Base-by-base conservation (phyloP, 2,329 filamentous ascomycete species). In the Penicillium sp. region DNA sequence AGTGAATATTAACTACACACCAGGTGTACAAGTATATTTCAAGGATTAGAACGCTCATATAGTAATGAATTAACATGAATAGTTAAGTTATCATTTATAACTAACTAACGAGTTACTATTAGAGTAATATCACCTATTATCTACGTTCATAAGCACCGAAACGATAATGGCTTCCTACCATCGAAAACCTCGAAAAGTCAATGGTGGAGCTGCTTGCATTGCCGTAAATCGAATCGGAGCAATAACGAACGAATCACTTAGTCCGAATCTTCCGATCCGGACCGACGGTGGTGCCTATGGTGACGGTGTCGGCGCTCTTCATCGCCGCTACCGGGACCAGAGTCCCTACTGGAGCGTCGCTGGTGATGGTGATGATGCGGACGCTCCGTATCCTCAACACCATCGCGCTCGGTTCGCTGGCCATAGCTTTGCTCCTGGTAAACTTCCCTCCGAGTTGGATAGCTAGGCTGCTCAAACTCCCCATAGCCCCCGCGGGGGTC, bases 301-400 rank as follows among this genome's bases (percentile, higher is more conserved):
- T 53, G 56, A 23, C 51, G 57, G 27, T 47, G 56, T 22, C 42
- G 45, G 6, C 28, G 56, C 27, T 42, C 32, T 20, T 55, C 52
- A 45, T 58, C 52, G 40, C 53, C 51, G n/a, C 50, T 52, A 13
- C 56, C 53, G 40, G 60, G 62, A 20, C 46, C 48, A 29, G 61
- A 62, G 11, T 42, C 41, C 40, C 41, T 22, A 11, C 56, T 55
- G 14, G 56, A 51, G 31, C 58, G 54, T 39, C 59, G 50, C 35
- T 58, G 35, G 20, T 37, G 31, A 34, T 34, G 35, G 20, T 37
- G 31, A 34, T 34, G 35, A 13, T 23, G 56, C 24, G 45, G 52
- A 39, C 54, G 45, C 36, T 64, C 59, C 14, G 42, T 50, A 42
- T 58, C 58, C 14, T 56, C 56, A 42, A 52, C 51, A 16, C 52